These are phyloP conservation scores for Aspergillus viridinutans DNA, from an alignment of 2,329 filamentous ascomycete genomes.

Conservation along the genomic window DNA sequence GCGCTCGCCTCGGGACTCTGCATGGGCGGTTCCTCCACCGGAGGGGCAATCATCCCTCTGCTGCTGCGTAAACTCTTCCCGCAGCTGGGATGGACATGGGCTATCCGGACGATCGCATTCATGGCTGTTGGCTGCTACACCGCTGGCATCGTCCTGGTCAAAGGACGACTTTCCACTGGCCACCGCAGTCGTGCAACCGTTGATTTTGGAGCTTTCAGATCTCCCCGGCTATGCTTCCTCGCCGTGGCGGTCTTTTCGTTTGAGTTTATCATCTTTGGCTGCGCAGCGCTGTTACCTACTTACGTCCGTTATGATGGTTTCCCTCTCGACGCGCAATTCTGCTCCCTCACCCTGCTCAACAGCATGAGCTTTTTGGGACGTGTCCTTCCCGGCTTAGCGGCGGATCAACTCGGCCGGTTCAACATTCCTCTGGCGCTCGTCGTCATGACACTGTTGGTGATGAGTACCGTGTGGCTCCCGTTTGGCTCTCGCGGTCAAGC, in stretches of 20 bases:
- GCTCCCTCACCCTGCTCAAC: constrained; percentile 45
- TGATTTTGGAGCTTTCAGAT: constrained; percentile 41
- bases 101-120: constrained; percentile 35
- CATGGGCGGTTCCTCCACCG: constrained; percentile 37
- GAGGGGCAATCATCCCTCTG: constrained; percentile 36
- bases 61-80: constrained; percentile 29
- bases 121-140: constrained; percentile 32
- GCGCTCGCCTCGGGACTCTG: constrained; percentile 38
- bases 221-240: constrained; percentile 41
- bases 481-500: constrained; percentile 39
- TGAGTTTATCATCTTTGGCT: constrained; percentile 48
- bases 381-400: constrained; percentile 41
- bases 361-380: constrained; percentile 42
- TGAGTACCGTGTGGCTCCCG: constrained; percentile 44
- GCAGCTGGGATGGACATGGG: constrained; percentile 33
- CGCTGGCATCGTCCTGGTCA: constrained; percentile 29
- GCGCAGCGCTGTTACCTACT: constrained; percentile 46
- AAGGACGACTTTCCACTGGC: constrained; percentile 30
- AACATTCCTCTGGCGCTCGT: constrained; percentile 42
- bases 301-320: constrained; percentile 40
- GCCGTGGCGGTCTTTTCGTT: constrained; percentile 43
- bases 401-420: constrained; percentile 44
- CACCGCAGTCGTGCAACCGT: constrained; percentile 27
- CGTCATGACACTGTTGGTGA: constrained; percentile 36
- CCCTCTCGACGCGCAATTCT: constrained; percentile 39